Evolutionary conservation across 176 grass and related monocot species (phyloP), one percentile per base, ranked within the genome.

Genomic region (Calamus simplicifolius): DNA sequence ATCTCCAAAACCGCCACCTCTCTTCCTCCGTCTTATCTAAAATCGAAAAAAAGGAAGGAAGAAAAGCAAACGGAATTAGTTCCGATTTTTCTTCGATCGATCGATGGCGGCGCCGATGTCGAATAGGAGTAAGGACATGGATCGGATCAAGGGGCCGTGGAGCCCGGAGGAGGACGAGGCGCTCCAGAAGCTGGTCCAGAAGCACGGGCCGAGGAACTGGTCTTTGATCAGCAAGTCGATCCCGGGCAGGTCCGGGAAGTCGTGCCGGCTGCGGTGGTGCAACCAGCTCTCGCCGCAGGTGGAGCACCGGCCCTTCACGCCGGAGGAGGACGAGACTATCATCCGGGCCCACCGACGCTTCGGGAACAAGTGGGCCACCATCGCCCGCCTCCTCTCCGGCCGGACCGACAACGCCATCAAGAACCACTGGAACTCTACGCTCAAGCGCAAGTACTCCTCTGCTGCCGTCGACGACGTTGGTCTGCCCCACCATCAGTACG

Each of bases 371-470:
- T 97, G 92, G 87, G 87, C 92, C 15, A 97, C 92, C 66, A 97
- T 97, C 72, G 84, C 92, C 0, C 30, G 87, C 2, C 80, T 91
- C 12, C 80, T 97, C 61, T 80, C 92, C 5, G 80, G 87, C 0
- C 81, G 92, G 61, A 97, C 87, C 43, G 87, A 97, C 87, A 97
- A 97, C 81, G 92, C 92, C 75, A 87, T 97, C 52, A 88, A 97
- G 77, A 97, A 97, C 75, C 87, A 91, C 84, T 97, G 87, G 92
- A 97, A 97, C 75, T 97, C 92, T 19, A 97, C 92, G 6, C 78
- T 97, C 30, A 97, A 97, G 75, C 52, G 87, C 5, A 87, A 90
- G 61, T 77, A 78, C 57, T 69, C 69, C 14, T 14, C 62, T 0
- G 5, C 52, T 0, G 1, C 58, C 0, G 48, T 26, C 0, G 5